phyloP scores from a whole-genome alignment of 148 eudicot genomes.

The Rhododendron mucronatum region DNA sequence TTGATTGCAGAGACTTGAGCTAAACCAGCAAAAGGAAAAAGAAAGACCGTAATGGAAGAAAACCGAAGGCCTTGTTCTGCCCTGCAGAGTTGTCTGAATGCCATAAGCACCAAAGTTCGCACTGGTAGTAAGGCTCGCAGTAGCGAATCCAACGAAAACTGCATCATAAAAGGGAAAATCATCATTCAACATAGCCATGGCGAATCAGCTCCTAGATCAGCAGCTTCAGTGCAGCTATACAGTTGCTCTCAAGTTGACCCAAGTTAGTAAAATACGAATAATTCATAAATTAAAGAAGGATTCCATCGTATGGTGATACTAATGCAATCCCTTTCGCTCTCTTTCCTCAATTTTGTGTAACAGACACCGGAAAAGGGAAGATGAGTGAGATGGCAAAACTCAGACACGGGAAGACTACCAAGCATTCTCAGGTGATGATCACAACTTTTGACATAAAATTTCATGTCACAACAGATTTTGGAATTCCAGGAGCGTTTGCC shows the following conservation, averaged over 20 bases:
- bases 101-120: neutral
- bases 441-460: slow-evolving; percentile 14
- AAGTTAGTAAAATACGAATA: slow-evolving; percentile 4
- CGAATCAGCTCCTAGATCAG: slow-evolving; percentile 13
- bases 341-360: neutral
- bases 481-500: slow-evolving; percentile 24
- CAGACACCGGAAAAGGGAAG: slow-evolving; percentile 22
- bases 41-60: neutral
- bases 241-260: slow-evolving; percentile 19
- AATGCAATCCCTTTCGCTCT: neutral
- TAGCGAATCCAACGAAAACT: neutral
- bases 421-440: neutral
- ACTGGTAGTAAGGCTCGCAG: neutral
- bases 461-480: slow-evolving; percentile 15
- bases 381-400: slow-evolving; percentile 12
- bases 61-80: neutral
- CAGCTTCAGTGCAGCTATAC: slow-evolving; percentile 17
- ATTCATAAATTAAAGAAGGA: neutral
- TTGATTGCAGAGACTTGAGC: neutral
- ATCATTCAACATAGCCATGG: slow-evolving; percentile 19
- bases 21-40: neutral
- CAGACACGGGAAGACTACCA: slow-evolving; percentile 14
- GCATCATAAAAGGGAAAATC: slow-evolving; percentile 19
- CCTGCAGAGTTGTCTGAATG: neutral
- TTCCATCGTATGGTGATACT: neutral